A percentile compares a stretch with the other conserved stretches of the same genome.
Conservation (phyloP, 106 monocot species). For the Dioscorea alata region DNA sequence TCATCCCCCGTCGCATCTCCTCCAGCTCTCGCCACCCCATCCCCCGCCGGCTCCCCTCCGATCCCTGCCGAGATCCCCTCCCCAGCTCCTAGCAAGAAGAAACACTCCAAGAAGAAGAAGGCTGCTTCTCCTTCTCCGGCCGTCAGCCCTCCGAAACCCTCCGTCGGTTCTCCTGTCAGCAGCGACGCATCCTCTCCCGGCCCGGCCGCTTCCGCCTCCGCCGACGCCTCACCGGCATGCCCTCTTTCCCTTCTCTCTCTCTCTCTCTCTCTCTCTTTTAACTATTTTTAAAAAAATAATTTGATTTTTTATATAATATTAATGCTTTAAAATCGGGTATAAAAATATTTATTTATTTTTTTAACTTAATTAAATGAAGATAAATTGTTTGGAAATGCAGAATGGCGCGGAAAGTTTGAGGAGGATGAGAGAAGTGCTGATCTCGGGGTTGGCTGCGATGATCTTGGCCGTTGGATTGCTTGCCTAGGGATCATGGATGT, state of each 20-base stretch:
- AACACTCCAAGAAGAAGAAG: constrained; percentile 6
- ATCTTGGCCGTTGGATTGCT: too few relatives aligned
- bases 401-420: neutral
- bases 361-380: neutral
- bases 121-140: constrained; percentile 2
- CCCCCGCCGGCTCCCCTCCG: neutral
- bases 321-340: too few relatives aligned
- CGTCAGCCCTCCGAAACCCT: neutral
- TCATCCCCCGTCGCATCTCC: neutral
- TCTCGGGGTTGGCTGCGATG: neutral
- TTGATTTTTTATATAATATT: neutral
- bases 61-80: constrained; percentile 8
- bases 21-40: constrained; percentile 1
- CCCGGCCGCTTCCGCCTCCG: neutral
- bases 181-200: constrained; percentile 1
- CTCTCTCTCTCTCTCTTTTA: neutral
- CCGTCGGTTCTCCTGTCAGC: neutral
- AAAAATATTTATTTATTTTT: neutral
- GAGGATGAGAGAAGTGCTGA: constrained; percentile 1
- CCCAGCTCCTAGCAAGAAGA: constrained; percentile 21
- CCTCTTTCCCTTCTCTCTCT: neutral
- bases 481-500: too few relatives aligned
- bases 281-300: neutral
- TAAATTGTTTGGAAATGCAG: neutral
- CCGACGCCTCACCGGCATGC: constrained; percentile 11